phyloP scores from a whole-genome alignment of 805 yeast genomes.

The Barnettozyma salicaria region DNA sequence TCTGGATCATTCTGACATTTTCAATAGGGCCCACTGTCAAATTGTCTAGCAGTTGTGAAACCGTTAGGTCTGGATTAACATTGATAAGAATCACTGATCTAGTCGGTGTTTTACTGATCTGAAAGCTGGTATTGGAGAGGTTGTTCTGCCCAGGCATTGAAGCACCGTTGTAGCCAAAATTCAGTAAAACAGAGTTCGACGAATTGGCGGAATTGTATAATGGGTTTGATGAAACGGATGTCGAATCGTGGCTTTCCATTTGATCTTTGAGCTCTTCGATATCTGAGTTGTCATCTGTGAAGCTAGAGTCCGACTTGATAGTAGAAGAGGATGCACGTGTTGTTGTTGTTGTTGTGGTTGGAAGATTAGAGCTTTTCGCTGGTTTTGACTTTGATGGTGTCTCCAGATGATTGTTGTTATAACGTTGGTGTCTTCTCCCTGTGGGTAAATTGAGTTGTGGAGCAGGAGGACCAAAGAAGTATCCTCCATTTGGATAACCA shows the following conservation, averaged over 20 bases:
- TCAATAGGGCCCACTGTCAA: conserved; percentile 60
- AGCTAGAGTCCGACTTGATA: conserved; percentile 7
- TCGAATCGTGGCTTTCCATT: conserved; percentile 1
- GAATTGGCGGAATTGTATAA: conserved; percentile 5
- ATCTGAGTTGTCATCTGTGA: conserved; percentile 7
- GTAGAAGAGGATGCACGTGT: conserved; percentile 10
- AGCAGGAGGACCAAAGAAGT: conserved; percentile 17
- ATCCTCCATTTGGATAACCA: too few relatives aligned
- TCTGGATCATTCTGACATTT: conserved; percentile 39
- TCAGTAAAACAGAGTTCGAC: conserved; percentile 10
- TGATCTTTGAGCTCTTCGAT: not conserved
- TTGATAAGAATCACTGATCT: conserved; percentile 23
- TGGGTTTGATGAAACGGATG: conserved; percentile 7
- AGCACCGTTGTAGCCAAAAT: not conserved
- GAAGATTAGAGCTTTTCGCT: not conserved
- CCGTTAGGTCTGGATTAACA: conserved; percentile 16
- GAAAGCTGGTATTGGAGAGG: conserved; percentile 9
- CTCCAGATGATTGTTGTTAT: not conserved
- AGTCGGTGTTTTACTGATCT: conserved; percentile 17
- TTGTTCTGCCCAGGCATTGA: conserved; percentile 2
- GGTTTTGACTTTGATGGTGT: conserved; percentile 8
- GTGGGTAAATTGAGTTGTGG: conserved; percentile 22
- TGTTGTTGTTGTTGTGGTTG: conserved; percentile 8
- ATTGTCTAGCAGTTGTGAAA: conserved; percentile 34
- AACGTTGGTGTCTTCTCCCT: conserved; percentile 8